Percentiles rank a stretch among this genome's conserved stretches.
Conservation (phyloP, 495 filamentous ascomycete species). For the Durotheca rogersii region DNA sequence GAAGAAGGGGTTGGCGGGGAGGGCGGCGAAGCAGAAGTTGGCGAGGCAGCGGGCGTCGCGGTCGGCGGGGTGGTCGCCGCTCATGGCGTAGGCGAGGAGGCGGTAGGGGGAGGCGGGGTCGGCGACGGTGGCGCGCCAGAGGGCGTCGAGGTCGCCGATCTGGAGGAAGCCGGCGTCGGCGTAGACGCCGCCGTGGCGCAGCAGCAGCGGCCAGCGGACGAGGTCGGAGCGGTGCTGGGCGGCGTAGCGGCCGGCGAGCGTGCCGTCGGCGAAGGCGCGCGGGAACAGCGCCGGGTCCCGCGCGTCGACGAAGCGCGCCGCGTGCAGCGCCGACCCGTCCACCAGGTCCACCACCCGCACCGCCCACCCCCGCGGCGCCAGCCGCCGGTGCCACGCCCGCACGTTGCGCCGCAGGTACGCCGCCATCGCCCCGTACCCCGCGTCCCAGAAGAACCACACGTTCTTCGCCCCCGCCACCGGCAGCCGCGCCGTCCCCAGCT, state of each 20-base stretch:
- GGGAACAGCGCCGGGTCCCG: slow-evolving; percentile 47
- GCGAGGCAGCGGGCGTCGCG: slow-evolving; percentile 38
- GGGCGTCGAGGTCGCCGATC: slow-evolving; percentile 55
- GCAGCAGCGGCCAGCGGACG: slow-evolving; percentile 55
- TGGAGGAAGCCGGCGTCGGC: slow-evolving; percentile 57
- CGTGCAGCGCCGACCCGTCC: slow-evolving; percentile 46
- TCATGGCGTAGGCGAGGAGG: slow-evolving; percentile 48
- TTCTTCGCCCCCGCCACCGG: slow-evolving; percentile 51
- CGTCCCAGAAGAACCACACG: slow-evolving; percentile 60
- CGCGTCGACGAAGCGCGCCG: slow-evolving; percentile 51
- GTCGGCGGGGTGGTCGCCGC: too few species aligned
- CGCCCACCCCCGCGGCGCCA: slow-evolving; percentile 52
- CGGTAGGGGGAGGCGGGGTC: slow-evolving; percentile 49
- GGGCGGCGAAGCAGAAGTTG: slow-evolving; percentile 53
- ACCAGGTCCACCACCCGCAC: slow-evolving; percentile 52
- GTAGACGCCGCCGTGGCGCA: slow-evolving; percentile 58
- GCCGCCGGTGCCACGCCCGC: slow-evolving; percentile 56
- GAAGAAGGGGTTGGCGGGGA: slow-evolving; percentile 49
- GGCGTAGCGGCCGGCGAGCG: slow-evolving; percentile 49
- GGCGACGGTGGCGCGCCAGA: slow-evolving; percentile 51
- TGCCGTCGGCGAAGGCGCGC: slow-evolving; percentile 47
- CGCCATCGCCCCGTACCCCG: slow-evolving; percentile 48
- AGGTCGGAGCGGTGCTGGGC: slow-evolving; percentile 58
- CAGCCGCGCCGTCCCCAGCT: slow-evolving; percentile 43
- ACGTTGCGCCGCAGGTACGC: slow-evolving; percentile 56